phyloP scores from a whole-genome alignment of 148 eudicot species.

The Dysphania ambrosioides region DNA sequence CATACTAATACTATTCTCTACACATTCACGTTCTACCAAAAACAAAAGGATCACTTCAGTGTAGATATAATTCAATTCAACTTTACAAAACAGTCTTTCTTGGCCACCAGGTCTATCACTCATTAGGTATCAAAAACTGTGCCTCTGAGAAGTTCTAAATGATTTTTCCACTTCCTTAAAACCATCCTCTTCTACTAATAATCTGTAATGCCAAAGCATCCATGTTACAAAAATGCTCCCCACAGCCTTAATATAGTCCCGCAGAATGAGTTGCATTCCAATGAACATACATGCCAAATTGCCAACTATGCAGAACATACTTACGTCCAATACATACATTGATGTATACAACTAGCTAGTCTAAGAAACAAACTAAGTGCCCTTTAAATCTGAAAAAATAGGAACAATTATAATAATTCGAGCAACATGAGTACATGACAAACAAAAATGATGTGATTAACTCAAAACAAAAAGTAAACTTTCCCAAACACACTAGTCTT shows the following conservation, averaged over 20 bases:
- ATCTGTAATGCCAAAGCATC: too few species aligned
- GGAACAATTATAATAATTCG: too few species aligned
- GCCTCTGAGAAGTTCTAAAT: neutral
- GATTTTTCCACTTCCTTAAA: neutral
- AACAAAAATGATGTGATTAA: neutral
- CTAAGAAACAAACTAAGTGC: neutral
- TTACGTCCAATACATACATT: neutral
- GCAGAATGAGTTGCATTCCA: too few species aligned
- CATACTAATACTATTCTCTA: neutral
- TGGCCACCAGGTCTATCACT: neutral
- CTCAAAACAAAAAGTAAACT: neutral
- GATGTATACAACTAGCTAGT: neutral
- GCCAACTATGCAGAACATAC: neutral
- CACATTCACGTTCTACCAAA: neutral
- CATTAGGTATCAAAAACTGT: neutral
- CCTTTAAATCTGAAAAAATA: neutral
- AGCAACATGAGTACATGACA: neutral
- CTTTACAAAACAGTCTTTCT: neutral
- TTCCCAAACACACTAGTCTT: neutral
- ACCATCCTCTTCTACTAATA: neutral
- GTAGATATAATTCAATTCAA: neutral
- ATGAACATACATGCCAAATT: neutral
- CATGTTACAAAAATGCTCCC: neutral
- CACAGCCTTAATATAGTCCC: too few species aligned
- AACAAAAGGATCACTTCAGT: neutral